Percentiles rank a stretch among this genome's conserved stretches.
Conservation (phyloP, 2,329 filamentous ascomycete species). For the Lasiodiplodia gonubiensis region DNA sequence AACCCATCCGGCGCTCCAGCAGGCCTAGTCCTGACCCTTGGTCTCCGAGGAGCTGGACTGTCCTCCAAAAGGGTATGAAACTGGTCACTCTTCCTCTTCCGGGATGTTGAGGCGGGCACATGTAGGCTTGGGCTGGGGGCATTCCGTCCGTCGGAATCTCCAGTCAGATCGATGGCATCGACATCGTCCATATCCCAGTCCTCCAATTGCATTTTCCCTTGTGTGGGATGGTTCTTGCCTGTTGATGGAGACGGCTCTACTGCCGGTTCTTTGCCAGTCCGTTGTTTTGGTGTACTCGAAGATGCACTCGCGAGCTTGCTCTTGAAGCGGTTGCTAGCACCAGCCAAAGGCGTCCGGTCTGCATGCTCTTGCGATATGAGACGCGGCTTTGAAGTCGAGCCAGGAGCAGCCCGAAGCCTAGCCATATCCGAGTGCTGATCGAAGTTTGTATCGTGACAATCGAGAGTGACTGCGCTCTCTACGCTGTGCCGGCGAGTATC, state of each 20-base stretch:
- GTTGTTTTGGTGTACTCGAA: background rate
- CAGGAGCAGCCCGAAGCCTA: conserved; percentile 50
- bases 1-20: conserved; percentile 28
- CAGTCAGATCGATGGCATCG: conserved; percentile 47
- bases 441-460: background rate
- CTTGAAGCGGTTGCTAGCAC: background rate
- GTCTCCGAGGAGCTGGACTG: background rate
- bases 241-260: background rate
- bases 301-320: conserved; percentile 6
- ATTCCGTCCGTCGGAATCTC: conserved; percentile 34
- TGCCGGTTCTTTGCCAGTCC: background rate
- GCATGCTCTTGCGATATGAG: conserved; percentile 37
- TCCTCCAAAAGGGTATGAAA: conserved; percentile 39
- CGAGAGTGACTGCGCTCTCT: background rate
- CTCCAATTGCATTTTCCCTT: background rate
- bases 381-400: conserved; percentile 47
- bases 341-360: background rate
- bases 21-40: background rate
- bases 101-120: conserved; percentile 34
- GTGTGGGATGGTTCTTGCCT: background rate
- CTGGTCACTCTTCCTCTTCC: conserved; percentile 56
- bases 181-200: conserved; percentile 15
- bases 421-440: conserved; percentile 47
- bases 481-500: conserved; percentile 28
- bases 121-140: conserved; percentile 32